Base-by-base conservation (phyloP, 2,329 filamentous ascomycete genomes). In the Teratosphaeria nubilosa region DNA sequence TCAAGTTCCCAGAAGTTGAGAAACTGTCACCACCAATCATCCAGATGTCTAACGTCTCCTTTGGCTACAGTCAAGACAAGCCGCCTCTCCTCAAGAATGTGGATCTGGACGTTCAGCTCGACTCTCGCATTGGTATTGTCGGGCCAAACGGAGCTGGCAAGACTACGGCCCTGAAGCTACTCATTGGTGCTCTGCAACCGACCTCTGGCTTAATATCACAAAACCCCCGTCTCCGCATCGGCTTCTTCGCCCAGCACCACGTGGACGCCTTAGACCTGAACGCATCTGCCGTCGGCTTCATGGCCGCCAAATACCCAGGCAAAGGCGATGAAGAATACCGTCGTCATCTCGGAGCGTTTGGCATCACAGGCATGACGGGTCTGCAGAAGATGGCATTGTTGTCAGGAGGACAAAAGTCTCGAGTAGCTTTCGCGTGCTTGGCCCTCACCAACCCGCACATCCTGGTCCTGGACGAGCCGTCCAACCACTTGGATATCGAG, bases 81-180 rank as follows among this genome's bases (percentile, higher is more conserved):
- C 83, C 86, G 25, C 41, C 41, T 48, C 81, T 99, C 50, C 83
- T 99, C 50, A 83, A 77, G 64, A 86, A 96, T 66, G 89, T 99
- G 60, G 94, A 99, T 69, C 81, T 99, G 25, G 92, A 97, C 72
- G 94, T 99, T 16, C 94, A 99, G 74, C 86, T 99, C 50, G 94
- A 99, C 76, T 97, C 92, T 9, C 88, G 94, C 63, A 99, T 99
- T 67, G 94, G 94, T 70, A 99, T 99, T 70, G 92, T 99, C n/a
- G 94, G 94, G 16, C 94, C 94, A 69, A 99, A 99, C 80, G 94
- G 94, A 75, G 94, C 94, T 51, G 94, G 94, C 81, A 99, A 99
- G 77, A 99, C 94, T 2, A 99, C 94, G 0, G 88, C 96, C n/a
- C 79, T 99, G 66, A 97, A 96, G 76, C 84, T 99, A n/a, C 86